These are phyloP conservation scores for Fraxinus dipetala DNA, from an alignment of 305 asterid species.

Conservation along the genomic window DNA sequence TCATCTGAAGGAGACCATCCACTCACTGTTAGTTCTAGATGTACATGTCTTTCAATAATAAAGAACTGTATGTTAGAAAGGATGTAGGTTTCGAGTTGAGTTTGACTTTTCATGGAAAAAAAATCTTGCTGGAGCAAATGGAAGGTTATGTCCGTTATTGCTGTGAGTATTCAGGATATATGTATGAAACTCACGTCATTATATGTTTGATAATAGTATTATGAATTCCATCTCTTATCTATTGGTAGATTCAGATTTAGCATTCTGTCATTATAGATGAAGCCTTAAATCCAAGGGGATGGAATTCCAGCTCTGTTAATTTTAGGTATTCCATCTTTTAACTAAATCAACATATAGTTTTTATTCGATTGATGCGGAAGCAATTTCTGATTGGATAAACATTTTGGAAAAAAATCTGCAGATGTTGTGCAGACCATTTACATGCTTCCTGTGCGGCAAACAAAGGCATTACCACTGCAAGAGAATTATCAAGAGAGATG, in stretches of 20 bases:
- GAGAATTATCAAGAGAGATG: neutral
- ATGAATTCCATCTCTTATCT: conserved; percentile 27
- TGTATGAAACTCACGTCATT: neutral
- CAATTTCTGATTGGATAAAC: neutral
- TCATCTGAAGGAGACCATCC: neutral
- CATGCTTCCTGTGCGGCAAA: neutral
- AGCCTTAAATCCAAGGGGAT: conserved; percentile 58
- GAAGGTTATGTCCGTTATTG: neutral
- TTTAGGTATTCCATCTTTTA: conserved; percentile 54
- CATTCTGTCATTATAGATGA: conserved; percentile 56
- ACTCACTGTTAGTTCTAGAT: neutral
- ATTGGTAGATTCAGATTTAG: conserved; percentile 69
- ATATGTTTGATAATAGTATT: conserved; percentile 21
- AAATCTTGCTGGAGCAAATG: conserved; percentile 10
- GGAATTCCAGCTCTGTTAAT: conserved; percentile 66
- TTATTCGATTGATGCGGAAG: neutral
- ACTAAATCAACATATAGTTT: neutral
- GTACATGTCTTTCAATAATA: neutral
- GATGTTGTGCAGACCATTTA: neutral
- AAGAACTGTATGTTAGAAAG: neutral
- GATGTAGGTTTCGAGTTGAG: neutral
- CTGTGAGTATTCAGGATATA: neutral
- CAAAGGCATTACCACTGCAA: neutral
- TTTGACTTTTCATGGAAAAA: conserved; percentile 1
- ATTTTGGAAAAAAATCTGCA: neutral